Evolutionary conservation across 345 rosid genomes (phyloP).

Genomic region (Hirschfeldia incana): DNA sequence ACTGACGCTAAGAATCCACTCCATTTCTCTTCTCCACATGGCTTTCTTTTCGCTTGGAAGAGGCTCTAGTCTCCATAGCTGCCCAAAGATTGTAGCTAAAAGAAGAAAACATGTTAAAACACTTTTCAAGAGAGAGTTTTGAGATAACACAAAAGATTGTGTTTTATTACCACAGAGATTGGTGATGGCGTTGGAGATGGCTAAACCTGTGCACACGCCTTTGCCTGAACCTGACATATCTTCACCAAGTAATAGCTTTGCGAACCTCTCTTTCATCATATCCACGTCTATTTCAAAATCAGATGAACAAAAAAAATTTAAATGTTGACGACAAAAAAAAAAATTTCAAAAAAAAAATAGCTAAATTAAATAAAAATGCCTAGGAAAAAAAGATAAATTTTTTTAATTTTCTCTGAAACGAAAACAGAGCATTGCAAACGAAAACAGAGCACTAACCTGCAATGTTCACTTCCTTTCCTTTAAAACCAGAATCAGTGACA

Average conservation of each 20-base stretch:
- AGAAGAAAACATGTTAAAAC: neutral
- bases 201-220: conserved; percentile 88
- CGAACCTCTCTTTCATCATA: conserved; percentile 95
- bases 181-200: conserved; percentile 91
- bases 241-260: conserved; percentile 92
- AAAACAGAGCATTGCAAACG: conserved; percentile 21
- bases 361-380: neutral
- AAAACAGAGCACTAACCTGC: conserved; percentile 53
- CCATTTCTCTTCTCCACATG: conserved; percentile 98
- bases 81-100: conserved; percentile 87
- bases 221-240: conserved; percentile 98
- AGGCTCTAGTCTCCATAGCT: conserved; percentile 93
- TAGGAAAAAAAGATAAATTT: neutral
- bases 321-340: no score
- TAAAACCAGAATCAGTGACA: conserved; percentile 44
- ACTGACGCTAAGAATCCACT: conserved; percentile 77
- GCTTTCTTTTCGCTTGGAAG: conserved; percentile 65
- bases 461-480: conserved; percentile 41
- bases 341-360: conserved; percentile 8
- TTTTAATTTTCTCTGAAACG: neutral
- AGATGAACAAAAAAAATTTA: neutral
- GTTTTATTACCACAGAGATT: conserved; percentile 77
- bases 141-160: neutral
- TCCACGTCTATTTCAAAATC: conserved; percentile 54
- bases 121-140: neutral